Base-by-base conservation (phyloP, 73 alveolate genomes). In the Stentor coeruleus region DNA sequence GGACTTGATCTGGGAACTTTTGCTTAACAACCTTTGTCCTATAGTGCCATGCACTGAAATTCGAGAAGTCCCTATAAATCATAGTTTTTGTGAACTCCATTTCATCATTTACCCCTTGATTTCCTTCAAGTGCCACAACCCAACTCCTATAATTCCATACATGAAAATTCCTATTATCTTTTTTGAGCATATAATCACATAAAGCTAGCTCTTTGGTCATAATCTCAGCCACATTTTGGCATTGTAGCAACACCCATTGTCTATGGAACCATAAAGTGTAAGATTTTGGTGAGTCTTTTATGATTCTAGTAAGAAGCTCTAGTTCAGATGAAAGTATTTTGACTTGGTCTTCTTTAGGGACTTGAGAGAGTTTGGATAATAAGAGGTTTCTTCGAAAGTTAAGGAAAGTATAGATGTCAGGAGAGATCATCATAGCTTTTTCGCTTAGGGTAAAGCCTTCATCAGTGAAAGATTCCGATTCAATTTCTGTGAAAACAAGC, bases 241-340 rank as follows among this genome's bases (percentile, higher is more conserved):
- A 39, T 59, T 59, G 75, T 49, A 58, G 66, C 42, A 86, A 49
- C 31, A 85, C 60, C 89, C 92, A 86, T 35, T 82, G 74, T 59
- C 92, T 41, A 82, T 86, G 92, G 74, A 42, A 86, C 92, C 92
- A 86, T 73, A 86, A 74, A 39, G 88, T 49, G 82, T 86, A 86
- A 66, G 88, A 82, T 83, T 86, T 86, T 35, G 92, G 90, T 73
- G 81, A 60, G 36, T 35, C 83, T 74, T 83, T 86, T 81, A 86
- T 86, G 33, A 81, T 82, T 33, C 77, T 74, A 30, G 81, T 72
- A 31, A 82, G 39, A 3, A 59, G 3, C 20, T 82, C 74, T 35
- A 86, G 41, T 86, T 86, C 92, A 38, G 81, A 57, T 39, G 39
- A 3, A 4, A 81, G 73, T 30, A 81, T 30, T 20, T 41, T 15